phyloP scores from a whole-genome alignment of 2,329 filamentous ascomycete species.

The Ilyonectria destructans region DNA sequence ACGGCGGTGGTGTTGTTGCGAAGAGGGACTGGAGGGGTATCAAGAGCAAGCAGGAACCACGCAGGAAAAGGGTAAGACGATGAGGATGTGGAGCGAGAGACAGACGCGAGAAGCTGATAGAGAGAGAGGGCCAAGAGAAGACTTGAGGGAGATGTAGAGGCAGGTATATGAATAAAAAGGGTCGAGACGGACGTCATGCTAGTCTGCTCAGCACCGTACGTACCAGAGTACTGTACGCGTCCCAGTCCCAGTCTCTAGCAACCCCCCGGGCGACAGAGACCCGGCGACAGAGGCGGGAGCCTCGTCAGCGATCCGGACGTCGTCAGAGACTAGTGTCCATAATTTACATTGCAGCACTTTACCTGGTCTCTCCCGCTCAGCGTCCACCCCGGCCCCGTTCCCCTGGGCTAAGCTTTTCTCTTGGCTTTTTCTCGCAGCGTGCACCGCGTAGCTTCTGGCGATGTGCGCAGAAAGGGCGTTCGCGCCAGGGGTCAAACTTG shows the following conservation, averaged over 20 bases:
- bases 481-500: conserved; percentile 6
- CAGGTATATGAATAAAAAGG: conserved; percentile 6
- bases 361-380: background rate
- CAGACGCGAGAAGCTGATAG: background rate
- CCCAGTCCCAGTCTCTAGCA: background rate
- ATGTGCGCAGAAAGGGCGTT: conserved; percentile 9
- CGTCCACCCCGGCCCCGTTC: background rate
- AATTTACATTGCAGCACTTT: background rate
- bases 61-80: background rate
- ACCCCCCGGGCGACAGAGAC: background rate
- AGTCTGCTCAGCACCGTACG: background rate
- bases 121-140: background rate
- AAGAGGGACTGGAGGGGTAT: conserved; percentile 1
- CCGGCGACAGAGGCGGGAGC: background rate
- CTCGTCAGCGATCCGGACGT: conserved; percentile 10
- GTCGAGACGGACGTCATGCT: background rate
- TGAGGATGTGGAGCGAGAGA: background rate
- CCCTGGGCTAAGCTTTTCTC: background rate
- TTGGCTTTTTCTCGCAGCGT: background rate
- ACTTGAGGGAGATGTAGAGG: background rate
- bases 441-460: background rate
- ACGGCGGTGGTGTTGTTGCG: background rate
- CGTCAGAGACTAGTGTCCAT: conserved; percentile 5
- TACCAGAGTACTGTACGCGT: background rate
- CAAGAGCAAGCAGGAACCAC: background rate